Conservation (phyloP, 352 stramenopile genomes). For the Pythium aquatile region DNA sequence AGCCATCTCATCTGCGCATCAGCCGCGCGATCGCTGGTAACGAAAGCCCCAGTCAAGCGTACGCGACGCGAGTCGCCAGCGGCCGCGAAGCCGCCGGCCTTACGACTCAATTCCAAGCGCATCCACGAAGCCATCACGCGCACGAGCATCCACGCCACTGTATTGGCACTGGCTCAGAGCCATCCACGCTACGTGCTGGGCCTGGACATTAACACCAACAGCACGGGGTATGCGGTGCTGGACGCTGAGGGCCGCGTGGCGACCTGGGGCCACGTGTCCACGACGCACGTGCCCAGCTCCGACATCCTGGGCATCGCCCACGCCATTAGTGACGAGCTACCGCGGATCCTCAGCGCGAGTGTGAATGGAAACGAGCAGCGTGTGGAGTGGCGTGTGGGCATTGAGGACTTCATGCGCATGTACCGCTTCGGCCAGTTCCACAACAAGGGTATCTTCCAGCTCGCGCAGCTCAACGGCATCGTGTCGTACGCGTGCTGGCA, state of each 20-base stretch:
- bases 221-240: slow-evolving; percentile 72
- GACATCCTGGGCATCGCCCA: slow-evolving; percentile 66
- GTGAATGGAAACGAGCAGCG: slow-evolving; percentile 1
- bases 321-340: slow-evolving; percentile 45
- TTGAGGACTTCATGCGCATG: slow-evolving; percentile 87
- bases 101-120: slow-evolving; percentile 32
- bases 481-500: slow-evolving; percentile 78
- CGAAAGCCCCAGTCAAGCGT: slow-evolving; percentile 1
- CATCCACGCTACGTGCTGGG: slow-evolving; percentile 59
- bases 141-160: slow-evolving; percentile 22
- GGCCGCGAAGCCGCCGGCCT: neutral
- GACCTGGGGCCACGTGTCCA: slow-evolving; percentile 62
- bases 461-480: slow-evolving; percentile 85
- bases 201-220: slow-evolving; percentile 85
- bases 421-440: slow-evolving; percentile 74
- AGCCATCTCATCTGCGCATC: neutral
- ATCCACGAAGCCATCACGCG: slow-evolving; percentile 51
- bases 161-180: slow-evolving; percentile 19
- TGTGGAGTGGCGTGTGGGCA: slow-evolving; percentile 63
- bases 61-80: neutral
- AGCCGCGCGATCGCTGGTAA: slow-evolving; percentile 1
- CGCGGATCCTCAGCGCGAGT: slow-evolving; percentile 24
- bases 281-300: slow-evolving; percentile 52
- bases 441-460: slow-evolving; percentile 83
- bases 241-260: slow-evolving; percentile 46